Conservation (phyloP, 2,329 filamentous ascomycete genomes). For the Magnaporthiopsis rhizophila region DNA sequence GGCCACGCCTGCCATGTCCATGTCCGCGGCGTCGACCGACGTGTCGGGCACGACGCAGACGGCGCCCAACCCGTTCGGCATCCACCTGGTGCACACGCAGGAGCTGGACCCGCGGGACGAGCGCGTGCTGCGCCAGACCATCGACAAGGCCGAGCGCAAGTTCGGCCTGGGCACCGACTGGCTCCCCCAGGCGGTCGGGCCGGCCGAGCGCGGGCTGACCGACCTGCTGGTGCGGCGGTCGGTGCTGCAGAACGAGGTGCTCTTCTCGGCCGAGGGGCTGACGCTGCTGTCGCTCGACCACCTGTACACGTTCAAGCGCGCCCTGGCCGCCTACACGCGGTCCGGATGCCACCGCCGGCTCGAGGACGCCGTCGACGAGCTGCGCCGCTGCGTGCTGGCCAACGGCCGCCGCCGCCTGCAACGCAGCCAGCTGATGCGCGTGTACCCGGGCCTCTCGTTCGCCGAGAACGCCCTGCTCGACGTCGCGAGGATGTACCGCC, state of each 20-base stretch:
- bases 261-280: slow-evolving; percentile 53
- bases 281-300: slow-evolving; percentile 53
- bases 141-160: slow-evolving; percentile 45
- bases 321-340: slow-evolving; percentile 46
- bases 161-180: slow-evolving; percentile 34
- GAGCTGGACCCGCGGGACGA: slow-evolving; percentile 38
- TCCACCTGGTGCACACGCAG: slow-evolving; percentile 42
- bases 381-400: slow-evolving; percentile 50
- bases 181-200: slow-evolving; percentile 34
- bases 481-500: slow-evolving; percentile 48
- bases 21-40: slow-evolving; percentile 37
- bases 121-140: slow-evolving; percentile 36
- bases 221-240: slow-evolving; percentile 47
- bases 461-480: slow-evolving; percentile 41
- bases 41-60: slow-evolving; percentile 17
- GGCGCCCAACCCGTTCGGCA: slow-evolving; percentile 33
- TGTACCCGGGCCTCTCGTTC: slow-evolving; percentile 48
- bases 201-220: slow-evolving; percentile 36
- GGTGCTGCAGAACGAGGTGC: slow-evolving; percentile 49
- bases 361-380: slow-evolving; percentile 55
- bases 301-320: slow-evolving; percentile 56
- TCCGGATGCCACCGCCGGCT: slow-evolving; percentile 32
- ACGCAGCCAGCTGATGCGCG: slow-evolving; percentile 42
- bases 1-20: slow-evolving; percentile 34
- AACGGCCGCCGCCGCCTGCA: slow-evolving; percentile 40